phyloP scores from a whole-genome alignment of 371 early-diverging fungal genomes.

The Haplosporangium sp. region DNA sequence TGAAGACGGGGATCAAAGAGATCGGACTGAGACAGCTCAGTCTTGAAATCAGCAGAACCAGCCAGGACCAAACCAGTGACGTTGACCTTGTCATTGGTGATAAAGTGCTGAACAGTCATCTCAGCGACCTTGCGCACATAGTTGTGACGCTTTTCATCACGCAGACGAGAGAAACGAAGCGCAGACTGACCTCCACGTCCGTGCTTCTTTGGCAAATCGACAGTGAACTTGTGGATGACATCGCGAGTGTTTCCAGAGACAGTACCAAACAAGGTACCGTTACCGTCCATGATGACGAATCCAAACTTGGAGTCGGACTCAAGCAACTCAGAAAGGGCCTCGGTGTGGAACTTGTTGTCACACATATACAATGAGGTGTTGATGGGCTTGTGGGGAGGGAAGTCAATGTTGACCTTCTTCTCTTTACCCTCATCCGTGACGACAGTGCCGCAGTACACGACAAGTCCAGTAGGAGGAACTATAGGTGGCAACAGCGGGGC shows the following conservation, averaged over 20 bases:
- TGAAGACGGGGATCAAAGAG: slow-evolving; percentile 94
- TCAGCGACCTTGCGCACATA: slow-evolving; percentile 99
- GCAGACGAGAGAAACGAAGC: slow-evolving; percentile 99
- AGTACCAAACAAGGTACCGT: slow-evolving; percentile 97
- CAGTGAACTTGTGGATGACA: slow-evolving; percentile 94
- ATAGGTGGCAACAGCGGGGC: background rate
- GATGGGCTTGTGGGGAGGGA: slow-evolving; percentile 99
- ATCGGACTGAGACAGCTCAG: slow-evolving; percentile 93
- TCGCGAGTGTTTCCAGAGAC: slow-evolving; percentile 98
- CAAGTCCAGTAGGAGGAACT: slow-evolving; percentile 95
- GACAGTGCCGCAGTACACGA: slow-evolving; percentile 97
- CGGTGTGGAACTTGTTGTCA: slow-evolving; percentile 99
- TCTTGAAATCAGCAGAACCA: slow-evolving; percentile 99
- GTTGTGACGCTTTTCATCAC: slow-evolving; percentile 99
- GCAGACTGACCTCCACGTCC: slow-evolving; percentile 99
- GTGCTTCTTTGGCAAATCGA: slow-evolving; percentile 99
- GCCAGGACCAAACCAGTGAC: slow-evolving; percentile 96
- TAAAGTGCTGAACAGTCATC: slow-evolving; percentile 92
- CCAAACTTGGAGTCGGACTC: slow-evolving; percentile 98
- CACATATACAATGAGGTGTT: slow-evolving; percentile 99
- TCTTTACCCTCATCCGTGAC: slow-evolving; percentile 99
- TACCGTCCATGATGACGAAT: slow-evolving; percentile 99
- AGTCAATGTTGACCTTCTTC: slow-evolving; percentile 98
- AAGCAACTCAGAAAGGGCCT: slow-evolving; percentile 91
- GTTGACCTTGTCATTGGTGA: slow-evolving; percentile 94